phyloP scores from a whole-genome alignment of 2,329 filamentous ascomycete species.

The Venturia oleaginea region DNA sequence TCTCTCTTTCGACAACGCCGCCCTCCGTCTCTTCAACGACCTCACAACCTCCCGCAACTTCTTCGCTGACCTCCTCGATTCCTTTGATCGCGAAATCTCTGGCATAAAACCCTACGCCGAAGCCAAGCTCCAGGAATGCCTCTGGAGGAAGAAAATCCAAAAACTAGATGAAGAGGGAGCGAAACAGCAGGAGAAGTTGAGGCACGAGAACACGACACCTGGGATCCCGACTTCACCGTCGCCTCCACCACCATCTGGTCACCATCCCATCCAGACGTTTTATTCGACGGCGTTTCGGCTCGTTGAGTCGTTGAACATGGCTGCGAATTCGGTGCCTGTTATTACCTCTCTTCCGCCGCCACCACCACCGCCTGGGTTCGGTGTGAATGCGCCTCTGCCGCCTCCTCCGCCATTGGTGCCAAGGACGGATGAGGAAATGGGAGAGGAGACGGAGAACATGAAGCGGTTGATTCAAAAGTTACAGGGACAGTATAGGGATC shows the following conservation, averaged over 20 bases:
- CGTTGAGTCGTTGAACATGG: not conserved
- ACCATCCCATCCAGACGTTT: not conserved
- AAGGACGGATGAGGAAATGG: not conserved
- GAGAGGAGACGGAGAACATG: not conserved
- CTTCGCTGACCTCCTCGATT: not conserved
- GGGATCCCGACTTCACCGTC: not conserved
- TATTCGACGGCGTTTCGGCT: not conserved
- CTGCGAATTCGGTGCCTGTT: not conserved
- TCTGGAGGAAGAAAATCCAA: not conserved
- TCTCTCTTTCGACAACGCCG: not conserved
- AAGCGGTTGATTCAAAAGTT: constrained; percentile 7
- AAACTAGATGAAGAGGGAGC: not conserved
- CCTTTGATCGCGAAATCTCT: not conserved
- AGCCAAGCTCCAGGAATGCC: not conserved
- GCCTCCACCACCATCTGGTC: not conserved
- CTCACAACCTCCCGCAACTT: not conserved
- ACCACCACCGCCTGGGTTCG: not conserved
- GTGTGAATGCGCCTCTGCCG: not conserved
- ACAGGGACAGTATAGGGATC: not conserved
- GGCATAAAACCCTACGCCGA: not conserved
- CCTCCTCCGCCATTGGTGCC: not conserved
- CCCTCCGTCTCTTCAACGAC: not conserved
- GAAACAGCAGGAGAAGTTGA: not conserved
- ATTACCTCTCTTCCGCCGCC: not conserved
- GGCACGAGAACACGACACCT: not conserved